phyloP scores from a whole-genome alignment of 129 eudicot species.

The Ambrosia trifida region DNA sequence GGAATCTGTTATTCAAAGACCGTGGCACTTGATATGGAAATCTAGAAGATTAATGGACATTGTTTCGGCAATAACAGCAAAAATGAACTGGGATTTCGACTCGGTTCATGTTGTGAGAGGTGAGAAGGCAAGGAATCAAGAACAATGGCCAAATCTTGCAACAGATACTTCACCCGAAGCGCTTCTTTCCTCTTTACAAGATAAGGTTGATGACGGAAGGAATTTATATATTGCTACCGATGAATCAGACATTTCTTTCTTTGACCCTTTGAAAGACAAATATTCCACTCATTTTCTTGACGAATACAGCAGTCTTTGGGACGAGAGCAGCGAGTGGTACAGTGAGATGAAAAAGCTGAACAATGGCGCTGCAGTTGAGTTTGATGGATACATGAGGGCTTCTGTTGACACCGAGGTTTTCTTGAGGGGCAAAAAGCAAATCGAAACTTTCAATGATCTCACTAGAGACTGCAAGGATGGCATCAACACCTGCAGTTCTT shows the following conservation, averaged over 20 bases:
- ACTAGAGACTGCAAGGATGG: conserved; percentile 94
- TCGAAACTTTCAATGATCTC: conserved; percentile 90
- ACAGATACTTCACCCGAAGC: conserved; percentile 77
- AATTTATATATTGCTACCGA: conserved; percentile 74
- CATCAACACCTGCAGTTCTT: conserved; percentile 66
- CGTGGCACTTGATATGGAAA: conserved; percentile 89
- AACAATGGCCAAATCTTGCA: conserved; percentile 84
- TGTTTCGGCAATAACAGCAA: conserved; percentile 68
- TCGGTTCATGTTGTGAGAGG: conserved; percentile 92
- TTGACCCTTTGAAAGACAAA: conserved; percentile 83
- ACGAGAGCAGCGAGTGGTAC: conserved; percentile 79
- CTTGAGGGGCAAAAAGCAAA: conserved; percentile 90
- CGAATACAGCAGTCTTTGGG: conserved; percentile 78
- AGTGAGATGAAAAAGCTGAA: conserved; percentile 68
- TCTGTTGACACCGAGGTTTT: conserved; percentile 93
- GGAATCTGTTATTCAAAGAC: conserved; percentile 69
- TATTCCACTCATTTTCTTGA: conserved; percentile 83
- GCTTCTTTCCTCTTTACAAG: conserved; percentile 56
- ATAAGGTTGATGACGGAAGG: conserved; percentile 72
- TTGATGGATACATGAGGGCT: conserved; percentile 94
- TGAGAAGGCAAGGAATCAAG: conserved; percentile 63
- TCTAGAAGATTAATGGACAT: conserved; percentile 81
- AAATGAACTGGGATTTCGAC: conserved; percentile 87
- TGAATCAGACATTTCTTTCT: conserved; percentile 66
- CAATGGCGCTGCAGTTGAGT: conserved; percentile 80